These are phyloP conservation scores for Xylaria polymorpha DNA, from an alignment of 2,329 filamentous ascomycete species.

Conservation along the genomic window DNA sequence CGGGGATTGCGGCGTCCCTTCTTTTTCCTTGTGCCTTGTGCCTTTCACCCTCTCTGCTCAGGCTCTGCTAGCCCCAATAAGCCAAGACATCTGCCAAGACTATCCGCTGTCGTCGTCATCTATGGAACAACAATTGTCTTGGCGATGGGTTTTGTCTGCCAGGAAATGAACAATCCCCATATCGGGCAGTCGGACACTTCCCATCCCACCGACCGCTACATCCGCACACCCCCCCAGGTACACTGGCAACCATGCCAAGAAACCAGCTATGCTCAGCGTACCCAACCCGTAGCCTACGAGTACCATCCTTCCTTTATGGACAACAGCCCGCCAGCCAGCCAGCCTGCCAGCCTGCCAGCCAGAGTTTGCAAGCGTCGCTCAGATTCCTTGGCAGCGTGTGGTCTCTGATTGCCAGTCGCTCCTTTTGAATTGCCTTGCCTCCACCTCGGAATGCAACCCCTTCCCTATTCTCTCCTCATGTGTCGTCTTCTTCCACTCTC, in stretches of 20 bases:
- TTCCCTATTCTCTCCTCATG: constrained; percentile 25
- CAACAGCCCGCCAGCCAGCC: background rate
- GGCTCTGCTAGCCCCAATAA: background rate
- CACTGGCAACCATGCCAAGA: background rate
- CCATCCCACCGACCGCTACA: constrained; percentile 10
- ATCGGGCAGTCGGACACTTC: constrained; percentile 23
- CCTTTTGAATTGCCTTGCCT: constrained; percentile 26
- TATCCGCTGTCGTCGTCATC: constrained; percentile 13
- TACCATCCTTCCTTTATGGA: constrained; percentile 2
- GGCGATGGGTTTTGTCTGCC: constrained; percentile 4
- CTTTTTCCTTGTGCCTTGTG: background rate
- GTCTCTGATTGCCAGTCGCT: constrained; percentile 13
- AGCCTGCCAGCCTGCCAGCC: background rate
- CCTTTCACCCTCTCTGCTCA: background rate
- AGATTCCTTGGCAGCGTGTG: constrained; percentile 25
- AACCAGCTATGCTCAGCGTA: background rate
- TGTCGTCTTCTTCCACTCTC: constrained; percentile 20
- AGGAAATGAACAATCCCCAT: constrained; percentile 18
- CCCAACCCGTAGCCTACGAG: background rate
- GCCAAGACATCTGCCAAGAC: constrained; percentile 5
- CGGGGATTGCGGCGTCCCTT: background rate
- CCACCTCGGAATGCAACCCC: constrained; percentile 28
- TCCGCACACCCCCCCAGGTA: background rate
- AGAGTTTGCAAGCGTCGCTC: constrained; percentile 6
- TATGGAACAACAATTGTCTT: constrained; percentile 20